Percentiles rank a stretch among this genome's conserved stretches.
These are phyloP conservation scores for Ogataea paraovalis DNA, from an alignment of 805 yeast species.

Conservation along the genomic window DNA sequence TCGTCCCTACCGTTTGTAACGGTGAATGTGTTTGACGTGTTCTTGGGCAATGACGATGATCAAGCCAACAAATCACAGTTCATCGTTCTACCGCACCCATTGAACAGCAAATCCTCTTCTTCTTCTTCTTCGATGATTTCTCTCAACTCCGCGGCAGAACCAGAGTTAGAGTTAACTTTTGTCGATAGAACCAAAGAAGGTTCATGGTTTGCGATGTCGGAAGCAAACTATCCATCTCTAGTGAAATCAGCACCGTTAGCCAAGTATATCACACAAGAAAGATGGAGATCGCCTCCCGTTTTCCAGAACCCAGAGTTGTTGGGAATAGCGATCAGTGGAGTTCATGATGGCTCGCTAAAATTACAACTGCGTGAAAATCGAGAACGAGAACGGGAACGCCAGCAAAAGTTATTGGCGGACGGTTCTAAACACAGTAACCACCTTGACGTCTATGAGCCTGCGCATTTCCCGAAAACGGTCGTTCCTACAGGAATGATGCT, in stretches of 20 bases:
- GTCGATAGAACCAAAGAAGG: conserved; percentile 60
- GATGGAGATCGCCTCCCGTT: conserved; percentile 39
- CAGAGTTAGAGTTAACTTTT: conserved; percentile 46
- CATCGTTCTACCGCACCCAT: conserved; percentile 67
- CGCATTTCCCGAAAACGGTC: conserved; percentile 19
- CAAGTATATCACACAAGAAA: conserved; percentile 46
- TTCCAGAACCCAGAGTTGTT: conserved; percentile 37
- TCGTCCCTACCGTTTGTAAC: conserved; percentile 67
- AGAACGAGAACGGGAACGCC: conserved; percentile 1
- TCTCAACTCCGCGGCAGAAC: not conserved
- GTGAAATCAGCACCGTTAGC: conserved; percentile 79
- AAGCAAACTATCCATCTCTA: conserved; percentile 69
- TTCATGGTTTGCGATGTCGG: conserved; percentile 86
- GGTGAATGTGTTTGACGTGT: conserved; percentile 77
- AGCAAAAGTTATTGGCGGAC: not conserved
- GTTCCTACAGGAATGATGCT: conserved; percentile 20
- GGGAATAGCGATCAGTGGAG: conserved; percentile 45
- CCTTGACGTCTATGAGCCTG: conserved; percentile 19
- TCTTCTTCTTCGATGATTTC: too few relatives aligned
- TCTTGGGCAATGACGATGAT: conserved; percentile 25
- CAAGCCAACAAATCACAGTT: conserved; percentile 29
- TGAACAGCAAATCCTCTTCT: conserved; percentile 27
- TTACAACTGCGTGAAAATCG: conserved; percentile 1
- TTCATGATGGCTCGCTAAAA: conserved; percentile 36
- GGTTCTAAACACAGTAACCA: not conserved